Base-by-base conservation (phyloP, 1,139 yeast species). In the Debaryomyces sp. region DNA sequence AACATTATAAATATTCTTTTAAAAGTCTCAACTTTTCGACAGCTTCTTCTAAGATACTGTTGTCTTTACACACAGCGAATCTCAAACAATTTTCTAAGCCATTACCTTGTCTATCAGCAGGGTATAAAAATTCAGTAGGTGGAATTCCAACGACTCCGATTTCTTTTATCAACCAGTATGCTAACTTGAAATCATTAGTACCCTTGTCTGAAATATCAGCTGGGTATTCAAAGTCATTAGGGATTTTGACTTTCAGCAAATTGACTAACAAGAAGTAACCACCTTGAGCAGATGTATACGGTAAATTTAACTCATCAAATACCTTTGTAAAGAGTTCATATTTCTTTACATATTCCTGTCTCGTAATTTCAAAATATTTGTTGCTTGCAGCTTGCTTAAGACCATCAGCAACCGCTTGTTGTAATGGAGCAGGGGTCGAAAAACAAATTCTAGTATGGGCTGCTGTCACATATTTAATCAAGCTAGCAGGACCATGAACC, bases 31-130 rank as follows among this genome's bases (percentile, higher is more conserved):
- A 79, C 70, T 92, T 84, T 50, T 75, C 79, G 17, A 87, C 96
- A 0, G 98, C 98, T 56, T 87, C 90, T 54, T 82, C 83, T 56
- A 94, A 78, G 52, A 89, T 76, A 5, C 73, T 75, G 63, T 94
- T 96, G 59, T 88, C 97, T 71, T 94, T 94, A 76, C 99, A 94
- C 15, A 94, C 96, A 13, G 99, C 98, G 67, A 94, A 92, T 64
- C 99, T 83, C 53, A 94, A 75, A 64, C 91, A 83, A 58, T 89
- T 87, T 63, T 91, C 96, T 46, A 94, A 91, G 15, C 85, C 82
- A 50, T 81, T 77, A 29, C 89, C 92, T 51, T 82, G 81, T 65
- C 88, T 85, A 41, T 81, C 78, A 9, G 59, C 60, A 5, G 70
- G 68, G 41, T 82, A 80, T 62, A 89, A 84, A 63, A 94, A 94